phyloP scores from a whole-genome alignment of 352 stramenopile species.

The Saprolegnia parasitica region DNA sequence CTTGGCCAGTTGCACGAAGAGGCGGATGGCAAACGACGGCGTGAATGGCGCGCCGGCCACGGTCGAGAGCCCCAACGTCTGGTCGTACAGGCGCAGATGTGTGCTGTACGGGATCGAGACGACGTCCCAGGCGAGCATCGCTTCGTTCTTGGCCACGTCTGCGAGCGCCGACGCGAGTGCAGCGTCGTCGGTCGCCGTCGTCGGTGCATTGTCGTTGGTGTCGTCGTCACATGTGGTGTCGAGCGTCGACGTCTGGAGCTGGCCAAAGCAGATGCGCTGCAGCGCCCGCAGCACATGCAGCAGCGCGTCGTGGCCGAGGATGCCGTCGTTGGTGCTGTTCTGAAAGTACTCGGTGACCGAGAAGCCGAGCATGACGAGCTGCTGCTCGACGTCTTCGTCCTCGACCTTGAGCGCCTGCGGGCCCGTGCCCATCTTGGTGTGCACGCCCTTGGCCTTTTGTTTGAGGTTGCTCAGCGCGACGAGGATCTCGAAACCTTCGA shows the following conservation, averaged over 20 bases:
- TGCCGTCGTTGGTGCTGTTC: slow-evolving; percentile 46
- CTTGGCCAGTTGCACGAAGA: slow-evolving; percentile 75
- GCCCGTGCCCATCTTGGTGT: slow-evolving; percentile 31
- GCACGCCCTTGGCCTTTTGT: slow-evolving; percentile 41
- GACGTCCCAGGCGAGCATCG: slow-evolving; percentile 35
- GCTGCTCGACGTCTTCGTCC: slow-evolving; percentile 83
- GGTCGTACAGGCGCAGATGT: slow-evolving; percentile 78
- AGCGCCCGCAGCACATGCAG: slow-evolving; percentile 57
- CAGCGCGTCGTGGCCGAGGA: slow-evolving; percentile 51
- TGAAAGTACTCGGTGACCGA: slow-evolving; percentile 84
- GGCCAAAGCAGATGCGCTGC: slow-evolving; percentile 60
- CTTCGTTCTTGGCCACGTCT: slow-evolving; percentile 32
- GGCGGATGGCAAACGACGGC: slow-evolving; percentile 69
- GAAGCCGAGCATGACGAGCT: slow-evolving; percentile 76
- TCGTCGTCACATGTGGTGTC: slow-evolving; percentile 27
- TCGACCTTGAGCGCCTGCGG: slow-evolving; percentile 71
- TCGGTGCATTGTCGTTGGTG: neutral
- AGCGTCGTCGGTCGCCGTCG: neutral
- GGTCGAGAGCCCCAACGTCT: slow-evolving; percentile 64
- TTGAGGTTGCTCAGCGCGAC: slow-evolving; percentile 65
- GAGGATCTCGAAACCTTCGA: slow-evolving; percentile 79
- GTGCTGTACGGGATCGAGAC: slow-evolving; percentile 45
- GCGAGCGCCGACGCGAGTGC: neutral
- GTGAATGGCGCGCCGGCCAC: slow-evolving; percentile 49
- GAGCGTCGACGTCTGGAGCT: slow-evolving; percentile 46